phyloP scores from a whole-genome alignment of 768 basidiomycete species.

The Termitomyces bulborhizus region DNA sequence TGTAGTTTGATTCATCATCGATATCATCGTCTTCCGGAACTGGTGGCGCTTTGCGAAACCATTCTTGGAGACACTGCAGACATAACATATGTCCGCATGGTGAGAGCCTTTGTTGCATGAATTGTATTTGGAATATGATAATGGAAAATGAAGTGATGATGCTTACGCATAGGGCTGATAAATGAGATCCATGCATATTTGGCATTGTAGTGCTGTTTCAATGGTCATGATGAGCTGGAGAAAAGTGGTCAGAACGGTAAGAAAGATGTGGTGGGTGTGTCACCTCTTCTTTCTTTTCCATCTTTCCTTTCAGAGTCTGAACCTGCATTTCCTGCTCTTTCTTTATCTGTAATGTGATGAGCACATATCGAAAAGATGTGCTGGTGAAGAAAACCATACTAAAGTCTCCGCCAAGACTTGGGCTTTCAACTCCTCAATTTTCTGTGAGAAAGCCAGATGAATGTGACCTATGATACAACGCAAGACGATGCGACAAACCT shows the following conservation, averaged over 20 bases:
- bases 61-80: constrained; percentile 63
- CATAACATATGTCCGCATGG: constrained; percentile 82
- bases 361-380: neutral
- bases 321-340: constrained; percentile 42
- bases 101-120: constrained; percentile 41
- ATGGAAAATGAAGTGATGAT: neutral
- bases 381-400: constrained; percentile 21
- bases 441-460: constrained; percentile 23
- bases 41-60: constrained; percentile 67
- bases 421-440: constrained; percentile 45
- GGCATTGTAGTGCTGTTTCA: constrained; percentile 60
- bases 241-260: neutral
- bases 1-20: constrained; percentile 32
- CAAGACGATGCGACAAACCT: constrained; percentile 31
- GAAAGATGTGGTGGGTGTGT: neutral
- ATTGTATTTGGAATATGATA: neutral
- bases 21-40: constrained; percentile 30
- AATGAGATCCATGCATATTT: constrained; percentile 72
- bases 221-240: constrained; percentile 46
- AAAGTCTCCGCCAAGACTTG: constrained; percentile 31
- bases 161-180: constrained; percentile 63
- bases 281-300: constrained; percentile 55
- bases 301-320: constrained; percentile 36
- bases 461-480: constrained; percentile 4
- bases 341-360: constrained; percentile 26